phyloP scores from a whole-genome alignment of 139 green algal species.

The Diplosphaera chodatii region DNA sequence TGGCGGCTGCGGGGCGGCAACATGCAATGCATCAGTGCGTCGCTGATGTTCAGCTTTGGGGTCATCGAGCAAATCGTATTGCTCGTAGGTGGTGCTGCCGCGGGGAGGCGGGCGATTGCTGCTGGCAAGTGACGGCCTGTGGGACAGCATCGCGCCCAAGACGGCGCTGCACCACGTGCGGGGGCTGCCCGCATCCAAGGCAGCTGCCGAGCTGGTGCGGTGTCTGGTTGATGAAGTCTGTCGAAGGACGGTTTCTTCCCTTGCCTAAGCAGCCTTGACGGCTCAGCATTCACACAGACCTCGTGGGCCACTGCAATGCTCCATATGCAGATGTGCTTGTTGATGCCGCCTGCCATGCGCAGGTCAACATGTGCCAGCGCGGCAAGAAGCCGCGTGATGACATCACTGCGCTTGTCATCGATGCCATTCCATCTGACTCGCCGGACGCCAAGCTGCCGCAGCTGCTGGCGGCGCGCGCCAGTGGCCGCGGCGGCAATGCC shows the following conservation, averaged over 20 bases:
- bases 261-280: too few relatives aligned
- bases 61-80: too few relatives aligned
- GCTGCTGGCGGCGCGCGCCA: background rate
- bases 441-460: conserved; percentile 7
- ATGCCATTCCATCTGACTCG: conserved; percentile 12
- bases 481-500: background rate
- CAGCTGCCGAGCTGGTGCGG: conserved; percentile 42
- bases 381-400: conserved; percentile 28
- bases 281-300: too few relatives aligned
- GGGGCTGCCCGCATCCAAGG: conserved; percentile 37
- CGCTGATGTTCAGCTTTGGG: too few relatives aligned
- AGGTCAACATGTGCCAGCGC: conserved; percentile 24
- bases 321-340: background rate
- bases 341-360: background rate
- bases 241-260: too few relatives aligned
- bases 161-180: conserved; percentile 40
- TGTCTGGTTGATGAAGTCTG: too few relatives aligned
- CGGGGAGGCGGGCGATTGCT: conserved; percentile 68
- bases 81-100: conserved; percentile 60
- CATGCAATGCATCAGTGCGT: too few relatives aligned
- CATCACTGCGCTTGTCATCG: conserved; percentile 43
- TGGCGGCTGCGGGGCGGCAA: too few relatives aligned
- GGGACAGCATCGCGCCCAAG: conserved; percentile 76
- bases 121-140: conserved; percentile 86
- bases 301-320: too few relatives aligned